Evolutionary conservation across 768 basidiomycete genomes (phyloP).

Genomic region (Roridomyces roridus): DNA sequence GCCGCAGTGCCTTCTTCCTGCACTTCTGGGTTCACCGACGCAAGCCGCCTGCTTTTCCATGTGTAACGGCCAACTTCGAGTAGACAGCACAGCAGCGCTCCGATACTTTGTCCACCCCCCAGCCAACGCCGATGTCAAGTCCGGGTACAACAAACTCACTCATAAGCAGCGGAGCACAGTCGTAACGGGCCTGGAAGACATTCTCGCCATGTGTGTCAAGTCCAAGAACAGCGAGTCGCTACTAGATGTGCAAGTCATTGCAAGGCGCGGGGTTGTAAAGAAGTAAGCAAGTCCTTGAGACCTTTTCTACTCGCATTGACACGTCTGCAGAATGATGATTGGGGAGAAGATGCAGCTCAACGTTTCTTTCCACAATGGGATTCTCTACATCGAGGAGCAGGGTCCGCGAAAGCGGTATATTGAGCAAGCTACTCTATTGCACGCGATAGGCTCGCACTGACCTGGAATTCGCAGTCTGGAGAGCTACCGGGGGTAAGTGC

Average conservation of each 20-base stretch:
- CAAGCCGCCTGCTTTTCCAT: no score
- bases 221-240: conserved; percentile 3
- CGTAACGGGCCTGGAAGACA: conserved; percentile 12
- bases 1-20: conserved; percentile 8
- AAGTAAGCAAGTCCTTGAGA: not conserved
- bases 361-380: conserved; percentile 10
- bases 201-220: conserved; percentile 3
- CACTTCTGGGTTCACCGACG: no score
- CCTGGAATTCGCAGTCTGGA: not conserved
- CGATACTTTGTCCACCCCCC: conserved; percentile 5
- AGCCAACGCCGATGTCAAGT: not conserved
- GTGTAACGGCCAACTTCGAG: no score
- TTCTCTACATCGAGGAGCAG: conserved; percentile 19
- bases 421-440: not conserved
- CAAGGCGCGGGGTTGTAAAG: conserved; percentile 14
- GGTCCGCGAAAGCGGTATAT: not conserved
- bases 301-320: not conserved
- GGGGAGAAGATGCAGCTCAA: conserved; percentile 3
- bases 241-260: conserved; percentile 6
- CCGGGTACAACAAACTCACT: not conserved
- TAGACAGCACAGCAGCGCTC: no score
- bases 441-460: not conserved
- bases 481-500: conserved; percentile 7
- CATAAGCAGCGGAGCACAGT: not conserved
- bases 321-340: conserved; percentile 1